A percentile compares a stretch with the other conserved stretches of the same genome.
Evolutionary conservation across 2,329 filamentous ascomycete genomes (phyloP).

Genomic region (Juglanconis sp.): DNA sequence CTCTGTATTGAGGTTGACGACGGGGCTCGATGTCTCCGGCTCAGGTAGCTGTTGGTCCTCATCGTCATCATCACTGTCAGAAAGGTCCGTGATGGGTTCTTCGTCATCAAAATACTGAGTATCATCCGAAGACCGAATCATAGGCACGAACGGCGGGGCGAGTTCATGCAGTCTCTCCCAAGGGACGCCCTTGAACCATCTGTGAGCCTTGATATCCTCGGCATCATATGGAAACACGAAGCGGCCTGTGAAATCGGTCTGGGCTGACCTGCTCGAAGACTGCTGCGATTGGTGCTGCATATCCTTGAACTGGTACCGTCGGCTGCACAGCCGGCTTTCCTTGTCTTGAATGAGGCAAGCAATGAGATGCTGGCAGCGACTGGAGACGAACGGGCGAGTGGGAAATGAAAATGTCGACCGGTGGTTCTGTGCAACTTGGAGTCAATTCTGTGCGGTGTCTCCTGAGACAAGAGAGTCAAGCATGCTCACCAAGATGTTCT

Average conservation of each 20-base stretch:
- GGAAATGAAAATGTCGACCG: slow-evolving; percentile 70
- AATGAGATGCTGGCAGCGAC: slow-evolving; percentile 75
- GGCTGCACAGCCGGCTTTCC: slow-evolving; percentile 71
- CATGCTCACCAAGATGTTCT: slow-evolving; percentile 70
- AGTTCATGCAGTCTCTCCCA: slow-evolving; percentile 74
- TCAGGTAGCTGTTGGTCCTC: neutral
- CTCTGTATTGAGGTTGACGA: neutral
- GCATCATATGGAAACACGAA: slow-evolving; percentile 83
- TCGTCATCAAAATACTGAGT: slow-evolving; percentile 91
- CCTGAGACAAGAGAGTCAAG: neutral
- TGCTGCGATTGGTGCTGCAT: slow-evolving; percentile 20
- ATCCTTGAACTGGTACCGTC: slow-evolving; percentile 69
- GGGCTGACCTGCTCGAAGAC: slow-evolving; percentile 18
- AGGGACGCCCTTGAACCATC: slow-evolving; percentile 75
- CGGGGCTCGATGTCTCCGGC: neutral
- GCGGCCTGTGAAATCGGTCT: slow-evolving; percentile 37
- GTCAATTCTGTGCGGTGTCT: neutral
- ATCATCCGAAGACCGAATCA: slow-evolving; percentile 64
- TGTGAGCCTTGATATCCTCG: slow-evolving; percentile 83
- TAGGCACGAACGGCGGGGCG: slow-evolving; percentile 75
- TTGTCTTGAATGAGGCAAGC: slow-evolving; percentile 69
- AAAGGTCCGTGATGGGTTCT: slow-evolving; percentile 64
- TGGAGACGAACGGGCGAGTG: slow-evolving; percentile 59
- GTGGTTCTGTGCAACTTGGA: slow-evolving; percentile 47
- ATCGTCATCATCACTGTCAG: slow-evolving; percentile 40